Conservation (phyloP, 306 rosid genomes). For the Bauhinia variegata region DNA sequence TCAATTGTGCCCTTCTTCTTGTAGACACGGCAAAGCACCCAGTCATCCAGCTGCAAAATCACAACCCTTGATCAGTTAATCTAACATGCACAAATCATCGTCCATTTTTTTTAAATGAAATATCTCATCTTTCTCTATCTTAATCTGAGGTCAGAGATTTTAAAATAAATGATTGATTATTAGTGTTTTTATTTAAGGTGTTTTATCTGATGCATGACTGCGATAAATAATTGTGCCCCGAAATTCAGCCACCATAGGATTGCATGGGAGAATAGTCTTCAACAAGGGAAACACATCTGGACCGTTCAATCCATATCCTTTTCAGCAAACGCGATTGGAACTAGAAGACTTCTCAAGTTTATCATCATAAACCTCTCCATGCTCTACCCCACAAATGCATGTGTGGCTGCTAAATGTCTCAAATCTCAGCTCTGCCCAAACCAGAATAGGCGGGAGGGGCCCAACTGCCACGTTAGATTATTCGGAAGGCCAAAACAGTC, state of each 20-base stretch:
- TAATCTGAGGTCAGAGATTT: conserved; percentile 12
- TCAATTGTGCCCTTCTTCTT: conserved; percentile 78
- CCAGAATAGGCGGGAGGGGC: neutral
- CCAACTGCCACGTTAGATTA: too few relatives aligned
- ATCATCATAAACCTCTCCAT: neutral
- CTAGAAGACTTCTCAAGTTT: neutral
- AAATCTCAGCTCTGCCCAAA: neutral
- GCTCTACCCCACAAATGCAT: neutral
- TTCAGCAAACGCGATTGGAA: neutral
- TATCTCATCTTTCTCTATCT: neutral
- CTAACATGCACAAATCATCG: too few relatives aligned
- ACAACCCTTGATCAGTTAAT: conserved; percentile 38
- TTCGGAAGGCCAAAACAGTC: neutral
- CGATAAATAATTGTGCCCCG: neutral
- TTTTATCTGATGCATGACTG: conserved; percentile 3
- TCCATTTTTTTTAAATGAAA: neutral
- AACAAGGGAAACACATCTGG: neutral
- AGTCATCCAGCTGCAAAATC: conserved; percentile 87
- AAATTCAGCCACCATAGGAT: neutral
- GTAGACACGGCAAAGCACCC: conserved; percentile 96
- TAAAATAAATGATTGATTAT: neutral
- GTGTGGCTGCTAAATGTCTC: conserved; percentile 23
- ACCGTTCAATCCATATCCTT: conserved; percentile 14
- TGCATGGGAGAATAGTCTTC: neutral
- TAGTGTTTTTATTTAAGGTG: neutral